Conservation (phyloP, 2,329 filamentous ascomycete genomes). For the Sordariomycetes sp. region DNA sequence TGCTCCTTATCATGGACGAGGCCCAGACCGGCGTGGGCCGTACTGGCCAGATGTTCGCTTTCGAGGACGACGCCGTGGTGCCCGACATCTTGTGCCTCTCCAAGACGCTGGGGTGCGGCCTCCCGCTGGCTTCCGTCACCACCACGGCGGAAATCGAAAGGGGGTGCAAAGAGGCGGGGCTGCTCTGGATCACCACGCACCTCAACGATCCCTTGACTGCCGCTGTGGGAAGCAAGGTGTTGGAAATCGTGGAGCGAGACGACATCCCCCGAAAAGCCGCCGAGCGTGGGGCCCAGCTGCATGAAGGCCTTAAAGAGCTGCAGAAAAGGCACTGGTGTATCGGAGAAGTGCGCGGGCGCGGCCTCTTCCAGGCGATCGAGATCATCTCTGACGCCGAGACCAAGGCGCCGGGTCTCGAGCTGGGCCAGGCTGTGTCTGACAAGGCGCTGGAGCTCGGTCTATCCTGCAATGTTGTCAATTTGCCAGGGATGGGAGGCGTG, state of each 20-base stretch:
- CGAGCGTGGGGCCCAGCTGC: conserved; percentile 29
- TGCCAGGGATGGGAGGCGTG: conserved; percentile 34
- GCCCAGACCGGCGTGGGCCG: conserved; percentile 49
- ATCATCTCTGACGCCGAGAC: conserved; percentile 32
- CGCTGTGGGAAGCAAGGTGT: conserved; percentile 41
- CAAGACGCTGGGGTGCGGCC: conserved; percentile 43
- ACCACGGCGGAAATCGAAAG: conserved; percentile 36
- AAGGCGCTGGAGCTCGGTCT: conserved; percentile 32
- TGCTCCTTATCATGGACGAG: conserved; percentile 50
- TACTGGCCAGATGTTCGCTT: conserved; percentile 47
- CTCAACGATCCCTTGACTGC: conserved; percentile 42
- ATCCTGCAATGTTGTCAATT: conserved; percentile 36
- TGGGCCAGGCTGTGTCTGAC: conserved; percentile 30
- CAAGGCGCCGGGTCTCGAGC: conserved; percentile 27
- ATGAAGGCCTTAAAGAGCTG: conserved; percentile 27
- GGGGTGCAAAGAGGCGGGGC: conserved; percentile 29
- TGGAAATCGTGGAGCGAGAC: conserved; percentile 41
- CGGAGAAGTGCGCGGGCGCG: conserved; percentile 39
- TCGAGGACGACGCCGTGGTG: conserved; percentile 36
- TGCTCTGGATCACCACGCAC: conserved; percentile 41
- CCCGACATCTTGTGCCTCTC: conserved; percentile 38
- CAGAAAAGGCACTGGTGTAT: conserved; percentile 40
- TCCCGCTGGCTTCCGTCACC: conserved; percentile 37
- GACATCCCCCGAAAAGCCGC: conserved; percentile 27
- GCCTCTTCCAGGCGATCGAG: conserved; percentile 38